Conservation (phyloP, 2,329 filamentous ascomycete species). For the Epichloe baconii region DNA sequence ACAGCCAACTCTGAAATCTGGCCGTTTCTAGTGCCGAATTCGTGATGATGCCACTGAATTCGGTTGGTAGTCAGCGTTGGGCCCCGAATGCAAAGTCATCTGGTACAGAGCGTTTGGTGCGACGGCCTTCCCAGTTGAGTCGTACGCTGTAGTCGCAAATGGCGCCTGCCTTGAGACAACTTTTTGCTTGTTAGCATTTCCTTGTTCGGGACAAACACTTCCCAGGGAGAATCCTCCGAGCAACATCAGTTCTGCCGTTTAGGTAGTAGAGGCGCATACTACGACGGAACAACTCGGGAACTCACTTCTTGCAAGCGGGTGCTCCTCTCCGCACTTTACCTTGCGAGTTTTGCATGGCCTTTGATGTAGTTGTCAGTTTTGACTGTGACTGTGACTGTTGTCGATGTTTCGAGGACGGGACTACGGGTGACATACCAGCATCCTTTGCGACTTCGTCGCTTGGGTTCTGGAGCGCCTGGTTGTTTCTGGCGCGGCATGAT, state of each 20-base stretch:
- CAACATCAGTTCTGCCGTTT: background rate
- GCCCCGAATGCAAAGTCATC: background rate
- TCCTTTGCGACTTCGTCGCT: slow-evolving; percentile 31
- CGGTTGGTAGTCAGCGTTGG: background rate
- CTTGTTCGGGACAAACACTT: background rate
- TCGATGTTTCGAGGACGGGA: background rate
- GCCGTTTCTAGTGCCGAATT: background rate
- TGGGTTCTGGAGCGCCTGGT: slow-evolving; percentile 29
- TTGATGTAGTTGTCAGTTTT: background rate
- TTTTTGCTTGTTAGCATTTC: slow-evolving; percentile 10
- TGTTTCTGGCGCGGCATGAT: slow-evolving; percentile 30
- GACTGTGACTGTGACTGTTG: no score
- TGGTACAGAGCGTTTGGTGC: slow-evolving; percentile 9
- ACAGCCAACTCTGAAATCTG: background rate
- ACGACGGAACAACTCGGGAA: background rate
- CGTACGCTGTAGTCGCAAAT: slow-evolving; percentile 70
- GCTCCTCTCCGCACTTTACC: slow-evolving; percentile 66
- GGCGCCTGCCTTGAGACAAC: slow-evolving; percentile 57
- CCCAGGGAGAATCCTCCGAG: no score
- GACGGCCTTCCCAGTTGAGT: slow-evolving; percentile 65
- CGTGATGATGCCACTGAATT: slow-evolving; percentile 1
- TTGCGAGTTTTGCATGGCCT: slow-evolving; percentile 70
- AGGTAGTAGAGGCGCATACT: background rate
- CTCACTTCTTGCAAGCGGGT: slow-evolving; percentile 53
- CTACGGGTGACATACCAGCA: slow-evolving; percentile 24